Conservation (phyloP, 2,329 filamentous ascomycete species). For the Aspergillus phoenicis region DNA sequence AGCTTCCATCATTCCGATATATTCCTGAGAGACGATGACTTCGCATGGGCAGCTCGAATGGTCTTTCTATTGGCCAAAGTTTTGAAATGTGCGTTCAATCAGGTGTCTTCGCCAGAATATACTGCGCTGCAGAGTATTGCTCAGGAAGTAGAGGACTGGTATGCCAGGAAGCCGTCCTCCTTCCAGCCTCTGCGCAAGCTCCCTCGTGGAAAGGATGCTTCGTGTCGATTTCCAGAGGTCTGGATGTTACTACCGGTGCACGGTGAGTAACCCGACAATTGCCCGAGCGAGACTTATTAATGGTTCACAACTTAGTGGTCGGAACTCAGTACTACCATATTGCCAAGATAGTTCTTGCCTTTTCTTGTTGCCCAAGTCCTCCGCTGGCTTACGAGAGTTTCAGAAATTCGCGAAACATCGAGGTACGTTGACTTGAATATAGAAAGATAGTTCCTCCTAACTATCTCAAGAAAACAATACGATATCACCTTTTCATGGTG, state of each 20-base stretch:
- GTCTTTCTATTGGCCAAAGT: slow-evolving; percentile 41
- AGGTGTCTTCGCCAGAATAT: neutral
- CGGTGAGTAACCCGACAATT: slow-evolving; percentile 14
- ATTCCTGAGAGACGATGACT: slow-evolving; percentile 38
- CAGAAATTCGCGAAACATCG: slow-evolving; percentile 24
- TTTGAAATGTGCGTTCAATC: slow-evolving; percentile 24
- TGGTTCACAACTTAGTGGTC: slow-evolving; percentile 25
- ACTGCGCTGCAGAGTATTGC: slow-evolving; percentile 7
- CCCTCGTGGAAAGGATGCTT: slow-evolving; percentile 21
- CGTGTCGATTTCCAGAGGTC: slow-evolving; percentile 32
- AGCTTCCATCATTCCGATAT: slow-evolving; percentile 37
- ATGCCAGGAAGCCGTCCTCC: slow-evolving; percentile 24
- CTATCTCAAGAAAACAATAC: slow-evolving; percentile 23
- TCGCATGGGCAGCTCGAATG: slow-evolving; percentile 40
- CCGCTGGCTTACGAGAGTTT: slow-evolving; percentile 24
- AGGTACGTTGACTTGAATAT: slow-evolving; percentile 13
- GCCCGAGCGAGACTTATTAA: neutral
- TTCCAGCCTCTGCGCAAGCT: slow-evolving; percentile 32
- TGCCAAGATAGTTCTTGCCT: slow-evolving; percentile 33
- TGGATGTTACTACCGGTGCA: slow-evolving; percentile 39
- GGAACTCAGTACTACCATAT: slow-evolving; percentile 41
- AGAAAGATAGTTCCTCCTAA: neutral
- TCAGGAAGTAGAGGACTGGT: slow-evolving; percentile 27
- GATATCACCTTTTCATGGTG: slow-evolving; percentile 26
- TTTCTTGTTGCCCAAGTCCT: slow-evolving; percentile 18